Evolutionary conservation across 768 basidiomycete genomes (phyloP).

Genomic region (Suillus brevipes): DNA sequence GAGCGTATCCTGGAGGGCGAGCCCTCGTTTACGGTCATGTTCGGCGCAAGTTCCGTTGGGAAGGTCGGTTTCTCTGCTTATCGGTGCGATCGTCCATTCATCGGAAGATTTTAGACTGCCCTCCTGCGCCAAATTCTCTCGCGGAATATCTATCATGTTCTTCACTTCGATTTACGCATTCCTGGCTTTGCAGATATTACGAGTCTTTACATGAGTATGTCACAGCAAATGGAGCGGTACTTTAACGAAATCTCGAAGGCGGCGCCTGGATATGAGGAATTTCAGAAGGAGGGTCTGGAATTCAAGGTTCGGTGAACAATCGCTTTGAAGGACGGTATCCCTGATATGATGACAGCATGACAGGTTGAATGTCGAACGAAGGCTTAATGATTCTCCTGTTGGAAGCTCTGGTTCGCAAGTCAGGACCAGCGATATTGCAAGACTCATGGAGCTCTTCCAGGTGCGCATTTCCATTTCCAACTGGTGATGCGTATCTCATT

Average conservation of each 20-base stretch:
- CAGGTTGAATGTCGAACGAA: conserved; percentile 68
- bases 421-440: conserved; percentile 76
- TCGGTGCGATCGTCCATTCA: neutral
- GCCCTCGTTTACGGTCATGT: conserved; percentile 78
- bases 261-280: conserved; percentile 66
- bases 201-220: conserved; percentile 75
- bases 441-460: conserved; percentile 85
- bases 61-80: conserved; percentile 48
- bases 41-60: conserved; percentile 79
- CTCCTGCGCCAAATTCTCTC: conserved; percentile 78
- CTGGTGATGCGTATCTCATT: conserved; percentile 1
- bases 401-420: conserved; percentile 50
- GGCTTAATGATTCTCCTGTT: conserved; percentile 46
- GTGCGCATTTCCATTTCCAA: conserved; percentile 28
- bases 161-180: conserved; percentile 83
- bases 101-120: conserved; percentile 52
- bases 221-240: conserved; percentile 79
- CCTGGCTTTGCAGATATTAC: conserved; percentile 80
- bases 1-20: conserved; percentile 65
- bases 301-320: conserved; percentile 61
- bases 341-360: conserved; percentile 55
- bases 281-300: conserved; percentile 71
- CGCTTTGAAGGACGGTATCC: neutral
- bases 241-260: conserved; percentile 63
- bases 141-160: conserved; percentile 67